Conservation (phyloP, 805 yeast genomes). For the Jamesozyma hellenica region DNA sequence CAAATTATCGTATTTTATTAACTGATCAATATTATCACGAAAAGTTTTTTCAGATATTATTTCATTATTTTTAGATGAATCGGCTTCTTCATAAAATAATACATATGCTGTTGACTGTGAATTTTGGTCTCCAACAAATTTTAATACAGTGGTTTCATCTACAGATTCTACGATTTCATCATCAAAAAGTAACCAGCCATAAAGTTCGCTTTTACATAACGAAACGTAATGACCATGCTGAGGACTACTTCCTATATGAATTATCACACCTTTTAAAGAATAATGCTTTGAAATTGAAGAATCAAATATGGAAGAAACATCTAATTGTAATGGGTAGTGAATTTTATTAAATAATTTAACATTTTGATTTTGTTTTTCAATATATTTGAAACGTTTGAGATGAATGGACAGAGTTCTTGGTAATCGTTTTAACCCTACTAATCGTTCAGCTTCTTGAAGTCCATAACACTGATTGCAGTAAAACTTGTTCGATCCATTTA, state of each 20-base stretch:
- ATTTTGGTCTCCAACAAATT: conserved; percentile 80
- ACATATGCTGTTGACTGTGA: conserved; percentile 90
- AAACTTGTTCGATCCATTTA: conserved; percentile 81
- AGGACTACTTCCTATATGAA: conserved; percentile 96
- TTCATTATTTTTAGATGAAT: no score
- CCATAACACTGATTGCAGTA: conserved; percentile 86
- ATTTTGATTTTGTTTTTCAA: conserved; percentile 69
- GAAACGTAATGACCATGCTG: conserved; percentile 95
- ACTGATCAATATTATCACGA: conserved; percentile 16
- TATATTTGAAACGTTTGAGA: conserved; percentile 84
- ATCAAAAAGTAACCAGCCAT: conserved; percentile 88
- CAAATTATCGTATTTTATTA: conserved; percentile 19
- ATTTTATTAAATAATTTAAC: conserved; percentile 82
- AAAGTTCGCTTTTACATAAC: conserved; percentile 62
- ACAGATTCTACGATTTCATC: conserved; percentile 91
- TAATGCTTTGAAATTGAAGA: conserved; percentile 45
- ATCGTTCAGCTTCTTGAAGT: conserved; percentile 86
- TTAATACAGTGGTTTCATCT: conserved; percentile 69
- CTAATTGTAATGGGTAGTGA: conserved; percentile 62
- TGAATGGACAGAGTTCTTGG: conserved; percentile 79
- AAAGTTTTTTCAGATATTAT: background rate
- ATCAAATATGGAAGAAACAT: conserved; percentile 45
- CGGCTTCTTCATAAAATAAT: conserved; percentile 56
- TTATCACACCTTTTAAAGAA: conserved; percentile 77
- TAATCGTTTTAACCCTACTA: conserved; percentile 65